A percentile compares a stretch with the other conserved stretches of the same genome.
phyloP scores from a whole-genome alignment of 148 eudicot genomes.

The Rhododendron molle region DNA sequence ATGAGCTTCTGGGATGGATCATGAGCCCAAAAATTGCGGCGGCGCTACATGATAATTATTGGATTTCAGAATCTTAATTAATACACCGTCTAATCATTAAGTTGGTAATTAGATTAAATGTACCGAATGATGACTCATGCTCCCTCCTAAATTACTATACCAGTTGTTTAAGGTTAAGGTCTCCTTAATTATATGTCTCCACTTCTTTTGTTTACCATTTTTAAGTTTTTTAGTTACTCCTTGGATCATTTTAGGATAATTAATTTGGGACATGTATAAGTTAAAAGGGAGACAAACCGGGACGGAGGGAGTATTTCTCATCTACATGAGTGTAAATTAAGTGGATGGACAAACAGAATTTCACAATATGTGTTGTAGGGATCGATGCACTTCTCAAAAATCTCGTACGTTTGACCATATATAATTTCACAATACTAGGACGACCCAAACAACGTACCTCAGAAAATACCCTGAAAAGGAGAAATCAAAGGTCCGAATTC shows the following conservation, averaged over 20 bases:
- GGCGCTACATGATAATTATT: slow-evolving; percentile 13
- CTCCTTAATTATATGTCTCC: not conserved
- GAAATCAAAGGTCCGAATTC: no score
- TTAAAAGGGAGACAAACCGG: no score
- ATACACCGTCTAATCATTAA: slow-evolving; percentile 20
- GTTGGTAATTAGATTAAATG: slow-evolving; percentile 17
- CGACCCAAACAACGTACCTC: no score
- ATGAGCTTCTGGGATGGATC: slow-evolving; percentile 7
- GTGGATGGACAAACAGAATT: not conserved
- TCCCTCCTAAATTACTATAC: not conserved
- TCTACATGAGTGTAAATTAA: not conserved
- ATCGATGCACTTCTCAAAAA: not conserved
- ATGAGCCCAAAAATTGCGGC: slow-evolving; percentile 25
- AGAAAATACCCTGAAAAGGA: no score
- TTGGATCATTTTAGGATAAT: no score
- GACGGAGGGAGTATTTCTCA: not conserved
- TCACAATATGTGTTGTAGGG: no score
- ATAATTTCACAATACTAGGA: no score
- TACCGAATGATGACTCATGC: slow-evolving; percentile 8
- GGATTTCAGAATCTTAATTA: not conserved
- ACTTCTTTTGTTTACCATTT: not conserved
- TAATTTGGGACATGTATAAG: no score
- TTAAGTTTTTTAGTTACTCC: not conserved
- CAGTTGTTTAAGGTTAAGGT: not conserved
- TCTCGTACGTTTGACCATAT: not conserved